phyloP scores from a whole-genome alignment of 2,329 filamentous ascomycete genomes.

The Biscogniauxia marginata region DNA sequence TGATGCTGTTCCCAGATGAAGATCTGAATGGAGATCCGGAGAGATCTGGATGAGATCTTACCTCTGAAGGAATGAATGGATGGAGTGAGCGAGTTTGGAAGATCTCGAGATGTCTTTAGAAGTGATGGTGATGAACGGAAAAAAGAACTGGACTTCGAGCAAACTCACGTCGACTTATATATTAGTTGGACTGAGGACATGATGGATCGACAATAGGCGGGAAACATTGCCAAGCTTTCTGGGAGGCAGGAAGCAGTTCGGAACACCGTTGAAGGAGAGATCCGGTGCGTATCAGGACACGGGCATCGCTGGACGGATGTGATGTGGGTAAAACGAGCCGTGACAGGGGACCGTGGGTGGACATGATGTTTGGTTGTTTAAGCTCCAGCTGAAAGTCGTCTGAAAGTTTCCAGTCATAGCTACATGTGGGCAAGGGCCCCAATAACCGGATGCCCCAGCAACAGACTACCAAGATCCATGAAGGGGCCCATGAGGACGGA shows the following conservation, averaged over 20 bases:
- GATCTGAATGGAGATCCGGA: slow-evolving; percentile 1
- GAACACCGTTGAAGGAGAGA: slow-evolving; percentile 37
- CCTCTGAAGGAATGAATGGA: slow-evolving; percentile 49
- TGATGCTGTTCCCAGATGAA: slow-evolving; percentile 4
- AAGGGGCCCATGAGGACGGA: slow-evolving; percentile 4
- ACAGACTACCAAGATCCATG: slow-evolving; percentile 1
- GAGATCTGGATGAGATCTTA: slow-evolving; percentile 25
- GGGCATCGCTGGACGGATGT: slow-evolving; percentile 23
- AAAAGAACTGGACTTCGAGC: slow-evolving; percentile 20
- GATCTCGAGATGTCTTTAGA: slow-evolving; percentile 35
- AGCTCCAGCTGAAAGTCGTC: slow-evolving; percentile 9
- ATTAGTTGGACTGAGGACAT: slow-evolving; percentile 17
- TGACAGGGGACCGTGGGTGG: slow-evolving; percentile 21
- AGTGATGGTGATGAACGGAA: slow-evolving; percentile 32
- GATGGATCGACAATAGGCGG: slow-evolving; percentile 24
- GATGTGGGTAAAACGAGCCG: slow-evolving; percentile 26
- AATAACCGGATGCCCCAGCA: slow-evolving; percentile 1
- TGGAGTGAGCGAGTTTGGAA: slow-evolving; percentile 33
- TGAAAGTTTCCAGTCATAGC: slow-evolving; percentile 5
- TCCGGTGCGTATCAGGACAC: slow-evolving; percentile 43
- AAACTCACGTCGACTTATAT: slow-evolving; percentile 40
- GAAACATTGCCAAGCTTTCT: slow-evolving; percentile 29
- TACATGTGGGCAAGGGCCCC: slow-evolving; percentile 3
- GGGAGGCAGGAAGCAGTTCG: slow-evolving; percentile 33
- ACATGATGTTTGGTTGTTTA: slow-evolving; percentile 17